Percentiles rank a stretch among this genome's conserved stretches.
These are phyloP conservation scores for Phytophthora sansomeana DNA, from an alignment of 352 stramenopile species.

Conservation along the genomic window DNA sequence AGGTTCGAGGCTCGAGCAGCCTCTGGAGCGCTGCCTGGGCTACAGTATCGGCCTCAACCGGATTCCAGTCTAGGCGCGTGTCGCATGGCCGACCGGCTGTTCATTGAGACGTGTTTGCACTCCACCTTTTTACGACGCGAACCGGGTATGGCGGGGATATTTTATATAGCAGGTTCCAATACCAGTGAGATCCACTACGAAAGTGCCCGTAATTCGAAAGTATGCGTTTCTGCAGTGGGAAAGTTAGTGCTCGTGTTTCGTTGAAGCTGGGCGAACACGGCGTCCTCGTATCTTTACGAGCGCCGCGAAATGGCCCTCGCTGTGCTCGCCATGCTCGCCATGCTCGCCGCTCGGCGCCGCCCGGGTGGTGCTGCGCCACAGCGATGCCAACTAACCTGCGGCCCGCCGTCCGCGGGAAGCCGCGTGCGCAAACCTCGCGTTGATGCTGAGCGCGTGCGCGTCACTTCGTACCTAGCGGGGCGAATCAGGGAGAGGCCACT, in stretches of 20 bases:
- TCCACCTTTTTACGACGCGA: neutral
- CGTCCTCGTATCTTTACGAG: slow-evolving; percentile 3
- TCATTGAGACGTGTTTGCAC: slow-evolving; percentile 3
- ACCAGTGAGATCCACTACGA: neutral
- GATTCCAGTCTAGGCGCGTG: slow-evolving; percentile 20
- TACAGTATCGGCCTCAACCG: slow-evolving; percentile 10
- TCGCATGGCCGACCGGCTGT: slow-evolving; percentile 14
- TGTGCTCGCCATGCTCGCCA: no score
- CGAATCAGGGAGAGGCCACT: slow-evolving; percentile 21
- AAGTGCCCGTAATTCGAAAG: neutral
- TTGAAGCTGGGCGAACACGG: slow-evolving; percentile 11
- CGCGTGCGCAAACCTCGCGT: neutral
- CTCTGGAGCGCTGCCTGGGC: neutral
- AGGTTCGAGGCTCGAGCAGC: slow-evolving; percentile 1
- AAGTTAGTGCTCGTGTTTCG: neutral
- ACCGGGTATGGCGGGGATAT: neutral
- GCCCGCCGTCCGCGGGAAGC: no score
- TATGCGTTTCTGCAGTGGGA: slow-evolving; percentile 1
- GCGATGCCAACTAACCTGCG: no score
- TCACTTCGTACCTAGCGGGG: slow-evolving; percentile 23
- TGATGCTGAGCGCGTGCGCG: slow-evolving; percentile 3
- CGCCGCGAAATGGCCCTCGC: no score
- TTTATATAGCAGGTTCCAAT: neutral
- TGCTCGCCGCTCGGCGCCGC: no score
- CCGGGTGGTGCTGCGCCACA: no score